Base-by-base conservation (phyloP, 106 monocot genomes). In the Allium cepa region DNA sequence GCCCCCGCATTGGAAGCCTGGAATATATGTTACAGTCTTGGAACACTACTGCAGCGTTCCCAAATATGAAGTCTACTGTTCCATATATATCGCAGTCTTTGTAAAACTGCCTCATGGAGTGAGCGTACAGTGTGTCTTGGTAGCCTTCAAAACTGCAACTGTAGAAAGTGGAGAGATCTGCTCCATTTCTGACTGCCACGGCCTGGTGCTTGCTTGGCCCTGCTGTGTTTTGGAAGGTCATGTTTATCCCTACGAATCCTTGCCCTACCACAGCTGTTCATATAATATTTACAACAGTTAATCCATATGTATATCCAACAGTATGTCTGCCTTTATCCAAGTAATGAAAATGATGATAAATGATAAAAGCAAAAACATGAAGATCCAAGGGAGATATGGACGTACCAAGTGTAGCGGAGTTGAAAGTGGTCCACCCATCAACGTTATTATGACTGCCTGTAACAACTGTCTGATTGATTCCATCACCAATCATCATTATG, bases 31-130 rank as follows among this genome's bases (percentile, higher is more conserved):
- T 81, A 79, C 76, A 77, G 63, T 53, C 76, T 67, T 88, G 88
- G 77, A 88, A 71, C 73, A 84, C 45, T 59, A 66, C 88, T 13
- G 88, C 88, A 28, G 84, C 73, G 67, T 90, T 82, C 55, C 89
- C 89, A 72, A 82, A 90, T 46, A 90, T 70, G 69, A 90, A 90
- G 72, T 90, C 89, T 60, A 90, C 49, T n/a, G 89, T 90, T 72
- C 89, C 89, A 26, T 9, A 71, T 70, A 88, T 55, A 76, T 81
- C 62, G 71, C 81, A 81, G 28, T 88, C 88, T 7, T 84, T 72
- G 73, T 73, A 88, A 76, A 88, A 88, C 60, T 88, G 88, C 6
- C 88, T 78, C 71, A 84, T 81, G 71, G 88, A 84, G 82, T 90
- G 85, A 49, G 59, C 79, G 70, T 85, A 85, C 73, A 90, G 89